phyloP scores from a whole-genome alignment of 108 stramenopile species.

The Nitzschia putrida region DNA sequence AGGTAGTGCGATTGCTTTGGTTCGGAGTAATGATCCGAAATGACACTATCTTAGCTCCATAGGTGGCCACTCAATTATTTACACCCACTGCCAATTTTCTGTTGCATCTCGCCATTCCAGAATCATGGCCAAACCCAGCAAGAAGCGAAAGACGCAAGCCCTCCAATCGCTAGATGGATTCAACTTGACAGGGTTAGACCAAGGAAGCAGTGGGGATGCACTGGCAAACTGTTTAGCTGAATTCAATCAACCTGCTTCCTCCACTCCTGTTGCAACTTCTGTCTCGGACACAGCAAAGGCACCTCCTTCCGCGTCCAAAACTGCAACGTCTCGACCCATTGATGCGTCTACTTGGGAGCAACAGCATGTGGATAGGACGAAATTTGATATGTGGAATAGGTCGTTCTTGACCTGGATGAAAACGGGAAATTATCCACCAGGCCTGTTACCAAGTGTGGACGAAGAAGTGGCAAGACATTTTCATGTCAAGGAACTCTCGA shows the following conservation, averaged over 20 bases:
- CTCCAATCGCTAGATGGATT: constrained; percentile 14
- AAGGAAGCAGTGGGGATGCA: constrained; percentile 2
- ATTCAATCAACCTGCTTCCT: constrained; percentile 8
- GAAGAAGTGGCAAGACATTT: constrained; percentile 68
- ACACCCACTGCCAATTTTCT: no score
- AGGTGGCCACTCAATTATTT: no score
- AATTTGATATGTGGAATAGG: constrained; percentile 36
- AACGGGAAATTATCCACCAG: constrained; percentile 29
- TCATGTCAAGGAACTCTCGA: constrained; percentile 55
- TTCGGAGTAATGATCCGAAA: background rate
- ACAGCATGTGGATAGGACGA: background rate
- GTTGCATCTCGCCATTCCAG: background rate
- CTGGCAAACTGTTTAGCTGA: constrained; percentile 36
- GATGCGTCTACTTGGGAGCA: background rate
- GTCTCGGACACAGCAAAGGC: no score
- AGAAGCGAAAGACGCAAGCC: background rate
- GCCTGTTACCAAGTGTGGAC: constrained; percentile 58
- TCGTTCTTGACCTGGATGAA: constrained; percentile 20
- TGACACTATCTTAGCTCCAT: background rate
- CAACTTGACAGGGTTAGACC: constrained; percentile 6
- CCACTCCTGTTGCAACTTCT: no score
- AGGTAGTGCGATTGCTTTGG: no score
- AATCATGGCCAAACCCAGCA: background rate
- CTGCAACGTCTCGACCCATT: no score
- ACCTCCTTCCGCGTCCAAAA: no score